Percentiles rank a stretch among this genome's conserved stretches.
Evolutionary conservation across 345 rosid genomes (phyloP).

Genomic region (Alliaria petiolata): DNA sequence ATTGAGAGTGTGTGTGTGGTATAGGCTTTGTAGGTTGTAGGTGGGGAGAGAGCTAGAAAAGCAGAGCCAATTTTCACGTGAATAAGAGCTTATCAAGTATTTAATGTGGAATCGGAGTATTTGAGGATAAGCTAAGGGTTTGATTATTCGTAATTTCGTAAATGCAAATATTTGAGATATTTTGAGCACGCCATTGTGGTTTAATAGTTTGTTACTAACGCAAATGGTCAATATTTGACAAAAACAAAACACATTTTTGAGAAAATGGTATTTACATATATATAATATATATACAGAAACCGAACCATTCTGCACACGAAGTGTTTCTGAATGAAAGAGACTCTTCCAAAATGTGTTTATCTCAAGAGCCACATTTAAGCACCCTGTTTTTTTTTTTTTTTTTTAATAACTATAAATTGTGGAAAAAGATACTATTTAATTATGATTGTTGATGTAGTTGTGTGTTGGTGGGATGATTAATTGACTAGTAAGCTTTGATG

Average conservation of each 20-base stretch:
- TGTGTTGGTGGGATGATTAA: slow-evolving; percentile 6
- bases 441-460: neutral
- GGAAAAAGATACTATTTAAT: neutral
- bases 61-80: slow-evolving; percentile 25
- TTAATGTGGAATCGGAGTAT: slow-evolving; percentile 3
- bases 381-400: too few species aligned
- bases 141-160: neutral
- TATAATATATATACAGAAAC: too few species aligned
- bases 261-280: too few species aligned
- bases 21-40: neutral
- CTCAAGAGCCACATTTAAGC: neutral
- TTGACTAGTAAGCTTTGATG: neutral
- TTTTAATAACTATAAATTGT: neutral
- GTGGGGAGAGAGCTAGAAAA: neutral
- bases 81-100: neutral
- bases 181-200: neutral
- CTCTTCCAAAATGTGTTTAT: neutral
- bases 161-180: too few species aligned
- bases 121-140: neutral
- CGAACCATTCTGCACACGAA: too few species aligned
- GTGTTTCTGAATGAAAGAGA: neutral
- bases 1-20: neutral
- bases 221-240: neutral
- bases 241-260: too few species aligned
- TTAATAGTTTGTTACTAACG: neutral